phyloP scores from a whole-genome alignment of 2,329 filamentous ascomycete species.

The Elsinoe australis region DNA sequence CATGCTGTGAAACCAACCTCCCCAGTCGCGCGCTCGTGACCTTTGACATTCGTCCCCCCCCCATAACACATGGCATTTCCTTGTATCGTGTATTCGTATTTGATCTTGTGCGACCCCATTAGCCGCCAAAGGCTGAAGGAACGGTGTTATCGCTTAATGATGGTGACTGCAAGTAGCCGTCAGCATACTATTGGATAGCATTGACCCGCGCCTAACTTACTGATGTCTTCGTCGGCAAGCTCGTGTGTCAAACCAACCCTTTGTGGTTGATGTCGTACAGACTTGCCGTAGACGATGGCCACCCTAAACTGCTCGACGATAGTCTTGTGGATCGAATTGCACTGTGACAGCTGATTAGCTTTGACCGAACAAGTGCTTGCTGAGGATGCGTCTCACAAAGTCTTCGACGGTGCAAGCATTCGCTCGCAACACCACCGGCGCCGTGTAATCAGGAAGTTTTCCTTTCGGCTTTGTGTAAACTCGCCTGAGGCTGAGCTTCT shows the following conservation, averaged over 20 bases:
- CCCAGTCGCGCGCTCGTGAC: constrained; percentile 10
- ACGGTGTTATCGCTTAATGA: constrained; percentile 17
- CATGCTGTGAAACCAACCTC: constrained; percentile 10
- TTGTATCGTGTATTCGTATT: neutral
- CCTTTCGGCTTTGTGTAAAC: constrained; percentile 99
- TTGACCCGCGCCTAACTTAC: too few relatives aligned
- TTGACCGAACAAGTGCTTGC: neutral
- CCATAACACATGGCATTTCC: neutral
- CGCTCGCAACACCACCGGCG: constrained; percentile 80
- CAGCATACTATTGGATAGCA: too few relatives aligned
- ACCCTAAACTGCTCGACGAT: constrained; percentile 94
- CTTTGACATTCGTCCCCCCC: constrained; percentile 2
- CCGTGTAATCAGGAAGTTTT: constrained; percentile 81
- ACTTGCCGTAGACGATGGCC: constrained; percentile 94
- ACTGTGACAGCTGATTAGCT: constrained; percentile 51
- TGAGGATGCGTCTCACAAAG: constrained; percentile 61
- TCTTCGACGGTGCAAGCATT: constrained; percentile 86
- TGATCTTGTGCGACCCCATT: constrained; percentile 8
- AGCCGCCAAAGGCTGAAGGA: neutral
- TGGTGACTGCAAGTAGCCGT: too few relatives aligned
- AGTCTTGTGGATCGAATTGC: constrained; percentile 91
- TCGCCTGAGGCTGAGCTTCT: constrained; percentile 81
- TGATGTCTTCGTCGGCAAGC: constrained; percentile 90
- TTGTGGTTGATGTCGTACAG: constrained; percentile 97
- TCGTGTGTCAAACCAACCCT: constrained; percentile 86